Evolutionary conservation across 192 early-diverging fungal genomes (phyloP).

Genomic region (Linnemannia schmuckeri): DNA sequence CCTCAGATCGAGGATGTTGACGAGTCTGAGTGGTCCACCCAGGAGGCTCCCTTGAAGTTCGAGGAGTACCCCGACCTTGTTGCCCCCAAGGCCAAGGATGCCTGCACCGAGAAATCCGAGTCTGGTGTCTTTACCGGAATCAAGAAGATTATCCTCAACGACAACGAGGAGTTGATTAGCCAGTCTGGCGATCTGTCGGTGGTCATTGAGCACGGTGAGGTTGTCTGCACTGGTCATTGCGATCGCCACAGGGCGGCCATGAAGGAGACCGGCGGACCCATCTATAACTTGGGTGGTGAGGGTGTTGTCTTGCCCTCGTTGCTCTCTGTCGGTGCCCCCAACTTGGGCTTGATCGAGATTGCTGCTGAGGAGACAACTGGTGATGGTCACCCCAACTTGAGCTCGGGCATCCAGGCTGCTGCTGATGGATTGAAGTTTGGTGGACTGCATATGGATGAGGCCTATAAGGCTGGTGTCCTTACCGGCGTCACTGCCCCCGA

Average conservation of each 20-base stretch:
- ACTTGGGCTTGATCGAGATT: slow-evolving; percentile 79
- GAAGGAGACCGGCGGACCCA: slow-evolving; percentile 14
- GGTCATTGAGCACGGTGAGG: slow-evolving; percentile 68
- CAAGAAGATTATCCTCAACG: slow-evolving; percentile 58
- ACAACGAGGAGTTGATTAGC: slow-evolving; percentile 41
- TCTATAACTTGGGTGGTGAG: slow-evolving; percentile 53
- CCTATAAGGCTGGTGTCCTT: slow-evolving; percentile 72
- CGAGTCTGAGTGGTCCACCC: slow-evolving; percentile 17
- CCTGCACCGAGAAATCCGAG: slow-evolving; percentile 26
- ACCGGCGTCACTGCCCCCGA: slow-evolving; percentile 69
- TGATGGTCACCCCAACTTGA: slow-evolving; percentile 65
- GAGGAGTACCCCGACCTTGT: slow-evolving; percentile 25
- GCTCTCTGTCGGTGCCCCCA: slow-evolving; percentile 66
- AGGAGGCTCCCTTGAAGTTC: slow-evolving; percentile 33
- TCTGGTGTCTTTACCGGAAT: slow-evolving; percentile 40
- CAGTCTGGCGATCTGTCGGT: slow-evolving; percentile 53
- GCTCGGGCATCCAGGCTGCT: slow-evolving; percentile 57
- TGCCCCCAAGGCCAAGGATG: slow-evolving; percentile 43
- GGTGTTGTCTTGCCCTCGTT: slow-evolving; percentile 54
- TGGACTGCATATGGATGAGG: slow-evolving; percentile 65
- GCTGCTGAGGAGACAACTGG: slow-evolving; percentile 65
- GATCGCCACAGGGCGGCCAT: slow-evolving; percentile 26
- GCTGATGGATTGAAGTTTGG: slow-evolving; percentile 79
- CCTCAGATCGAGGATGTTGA: slow-evolving; percentile 64
- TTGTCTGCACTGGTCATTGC: slow-evolving; percentile 64